These are phyloP conservation scores for Maudiozyma saulgeensis DNA, from an alignment of 805 yeast species.

Conservation along the genomic window DNA sequence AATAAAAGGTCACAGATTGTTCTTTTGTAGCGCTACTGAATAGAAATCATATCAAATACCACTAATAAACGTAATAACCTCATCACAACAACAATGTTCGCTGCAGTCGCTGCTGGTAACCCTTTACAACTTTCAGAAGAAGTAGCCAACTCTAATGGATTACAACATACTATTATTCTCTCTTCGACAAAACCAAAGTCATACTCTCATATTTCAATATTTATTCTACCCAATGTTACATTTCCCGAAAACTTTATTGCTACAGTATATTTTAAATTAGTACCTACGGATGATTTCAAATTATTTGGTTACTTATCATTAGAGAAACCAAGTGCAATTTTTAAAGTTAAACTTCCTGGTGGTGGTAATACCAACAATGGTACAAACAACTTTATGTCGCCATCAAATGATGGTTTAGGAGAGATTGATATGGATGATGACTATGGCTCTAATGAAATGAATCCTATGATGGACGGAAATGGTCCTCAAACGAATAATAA, in stretches of 20 bases:
- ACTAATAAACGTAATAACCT: too few relatives aligned
- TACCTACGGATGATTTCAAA: conserved; percentile 46
- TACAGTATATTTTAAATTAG: conserved; percentile 78
- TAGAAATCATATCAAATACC: too few relatives aligned
- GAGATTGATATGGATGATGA: conserved; percentile 52
- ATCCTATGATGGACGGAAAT: conserved; percentile 13
- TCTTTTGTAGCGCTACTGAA: too few relatives aligned
- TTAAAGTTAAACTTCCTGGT: conserved; percentile 48
- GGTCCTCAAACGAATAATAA: conserved; percentile 17
- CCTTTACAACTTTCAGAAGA: conserved; percentile 30
- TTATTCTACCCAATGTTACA: conserved; percentile 72
- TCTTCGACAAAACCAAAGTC: conserved; percentile 29
- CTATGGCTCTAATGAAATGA: conserved; percentile 13
- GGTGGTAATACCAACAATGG: neutral
- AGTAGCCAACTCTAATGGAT: conserved; percentile 30
- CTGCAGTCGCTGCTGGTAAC: conserved; percentile 33
- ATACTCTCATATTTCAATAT: conserved; percentile 68
- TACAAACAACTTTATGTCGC: conserved; percentile 12
- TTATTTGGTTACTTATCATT: conserved; percentile 55
- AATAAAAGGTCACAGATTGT: too few relatives aligned
- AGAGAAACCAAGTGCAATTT: conserved; percentile 83
- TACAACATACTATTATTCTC: conserved; percentile 29
- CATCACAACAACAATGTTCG: conserved; percentile 23
- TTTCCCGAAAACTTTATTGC: conserved; percentile 69
- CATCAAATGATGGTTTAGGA: conserved; percentile 34